These are phyloP conservation scores for Papiliotrema terrestris DNA, from an alignment of 1,284 basidiomycete genomes.

Conservation along the genomic window DNA sequence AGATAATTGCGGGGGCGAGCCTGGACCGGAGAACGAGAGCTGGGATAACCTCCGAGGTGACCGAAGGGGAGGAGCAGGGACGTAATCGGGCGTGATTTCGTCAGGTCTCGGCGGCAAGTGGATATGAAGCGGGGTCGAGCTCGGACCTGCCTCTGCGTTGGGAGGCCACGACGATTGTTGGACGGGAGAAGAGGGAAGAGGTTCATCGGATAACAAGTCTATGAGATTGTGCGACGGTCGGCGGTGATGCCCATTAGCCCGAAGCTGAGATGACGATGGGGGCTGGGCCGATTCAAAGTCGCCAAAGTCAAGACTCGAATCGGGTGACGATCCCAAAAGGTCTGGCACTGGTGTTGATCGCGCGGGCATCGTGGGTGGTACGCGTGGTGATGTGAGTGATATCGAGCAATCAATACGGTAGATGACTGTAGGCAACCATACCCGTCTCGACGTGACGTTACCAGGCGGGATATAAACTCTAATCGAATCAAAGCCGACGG, in stretches of 20 bases:
- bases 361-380: too few species aligned
- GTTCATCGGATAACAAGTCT: background rate
- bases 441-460: too few species aligned
- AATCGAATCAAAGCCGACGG: too few species aligned
- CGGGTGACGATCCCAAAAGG: background rate
- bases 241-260: background rate
- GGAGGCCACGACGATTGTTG: background rate
- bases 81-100: conserved; percentile 31
- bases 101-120: conserved; percentile 28
- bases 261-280: background rate
- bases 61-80: conserved; percentile 9
- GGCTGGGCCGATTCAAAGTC: background rate
- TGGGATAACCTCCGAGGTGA: conserved; percentile 25
- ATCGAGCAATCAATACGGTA: background rate
- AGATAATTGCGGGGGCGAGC: conserved; percentile 35
- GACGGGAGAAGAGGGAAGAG: background rate
- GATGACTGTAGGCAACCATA: too few species aligned
- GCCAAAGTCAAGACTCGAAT: background rate
- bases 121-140: conserved; percentile 11
- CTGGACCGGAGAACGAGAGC: conserved; percentile 23
- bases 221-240: background rate
- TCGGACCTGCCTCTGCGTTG: background rate
- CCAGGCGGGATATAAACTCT: too few species aligned
- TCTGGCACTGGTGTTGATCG: background rate
- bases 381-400: conserved; percentile 2